Base-by-base conservation (phyloP, 164 flowering plant genomes). In the Magnolia kwangsiensis region DNA sequence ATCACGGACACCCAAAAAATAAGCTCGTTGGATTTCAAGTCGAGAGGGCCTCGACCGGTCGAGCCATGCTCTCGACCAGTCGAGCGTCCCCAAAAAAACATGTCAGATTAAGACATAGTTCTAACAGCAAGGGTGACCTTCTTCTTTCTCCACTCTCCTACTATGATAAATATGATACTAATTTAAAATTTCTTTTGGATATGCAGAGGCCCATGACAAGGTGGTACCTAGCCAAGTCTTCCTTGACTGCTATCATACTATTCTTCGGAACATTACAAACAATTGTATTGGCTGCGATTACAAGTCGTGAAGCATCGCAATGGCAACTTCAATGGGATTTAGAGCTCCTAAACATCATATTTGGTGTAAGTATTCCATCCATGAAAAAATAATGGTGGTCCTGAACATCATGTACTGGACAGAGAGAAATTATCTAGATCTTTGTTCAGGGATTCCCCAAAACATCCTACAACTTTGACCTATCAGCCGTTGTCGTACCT, bases 271-370 rank as follows among this genome's bases (percentile, higher is more conserved):
- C 78, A 7, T 67, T 80, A 31, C 82, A 80, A 37, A 74, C 80
- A 7, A 64, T 71, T 7, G 61, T 74, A 24, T 9, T 80, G 37
- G 80, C 82, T 51, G 72, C 31, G 2, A 45, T 50, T 58, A 8
- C 74, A 6, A 77, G 69, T 74, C 80, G 72, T 37, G 50, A 74
- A 65, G 68, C 80, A 3, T 80, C 82, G 0, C 72, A 77, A 50
- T 80, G 82, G 82, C 67, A 67, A 66, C 77, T 80, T 9, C 74
- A 50, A 7, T 74, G 78, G 82, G 80, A 80, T 67, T 19, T 80
- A 50, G 82, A 80, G 72, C 79, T 80, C 18, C 67, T 80, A 9
- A 72, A 77, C 74, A 77, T 74, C 70, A 9, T 80, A 19, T 63
- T 74, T 71, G 82, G 82, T 8, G 82, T 80, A 75, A 74, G 82